These are phyloP conservation scores for Xerocomellus chrysenteron DNA, from an alignment of 768 basidiomycete genomes.

Conservation along the genomic window DNA sequence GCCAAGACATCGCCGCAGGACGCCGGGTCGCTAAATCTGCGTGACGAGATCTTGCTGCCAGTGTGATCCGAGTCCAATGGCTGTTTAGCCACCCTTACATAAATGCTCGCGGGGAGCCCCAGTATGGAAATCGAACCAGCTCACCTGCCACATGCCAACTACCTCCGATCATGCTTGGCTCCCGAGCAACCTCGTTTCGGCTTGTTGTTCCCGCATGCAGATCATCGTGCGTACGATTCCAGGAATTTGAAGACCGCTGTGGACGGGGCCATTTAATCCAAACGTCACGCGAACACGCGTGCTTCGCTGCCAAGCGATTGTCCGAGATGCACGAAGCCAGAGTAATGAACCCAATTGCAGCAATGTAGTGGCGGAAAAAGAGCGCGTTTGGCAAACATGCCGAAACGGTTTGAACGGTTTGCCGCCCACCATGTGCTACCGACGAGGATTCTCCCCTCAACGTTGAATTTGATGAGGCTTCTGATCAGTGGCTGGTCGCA, in stretches of 20 bases:
- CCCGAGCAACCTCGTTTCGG: background rate
- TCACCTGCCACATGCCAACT: conserved; percentile 1
- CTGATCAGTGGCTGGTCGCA: background rate
- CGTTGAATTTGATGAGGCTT: background rate
- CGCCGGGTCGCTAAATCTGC: conserved; percentile 2
- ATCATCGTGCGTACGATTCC: background rate
- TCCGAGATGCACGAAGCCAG: background rate
- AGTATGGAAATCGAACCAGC: conserved; percentile 16
- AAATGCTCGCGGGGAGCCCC: background rate
- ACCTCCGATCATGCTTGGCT: background rate
- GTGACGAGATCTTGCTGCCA: background rate
- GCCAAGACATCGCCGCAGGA: background rate
- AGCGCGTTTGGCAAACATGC: background rate
- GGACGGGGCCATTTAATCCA: background rate
- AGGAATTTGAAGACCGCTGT: background rate
- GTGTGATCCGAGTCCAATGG: background rate
- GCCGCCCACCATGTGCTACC: background rate
- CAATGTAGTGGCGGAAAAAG: background rate
- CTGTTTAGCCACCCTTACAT: background rate
- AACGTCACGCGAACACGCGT: background rate
- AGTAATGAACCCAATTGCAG: background rate
- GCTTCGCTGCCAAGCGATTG: background rate
- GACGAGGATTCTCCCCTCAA: background rate
- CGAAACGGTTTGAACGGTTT: too few species aligned
- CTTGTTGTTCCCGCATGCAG: background rate